Evolutionary conservation across 1,139 yeast species (phyloP).

Genomic region (Hanseniaspora gamundiae): DNA sequence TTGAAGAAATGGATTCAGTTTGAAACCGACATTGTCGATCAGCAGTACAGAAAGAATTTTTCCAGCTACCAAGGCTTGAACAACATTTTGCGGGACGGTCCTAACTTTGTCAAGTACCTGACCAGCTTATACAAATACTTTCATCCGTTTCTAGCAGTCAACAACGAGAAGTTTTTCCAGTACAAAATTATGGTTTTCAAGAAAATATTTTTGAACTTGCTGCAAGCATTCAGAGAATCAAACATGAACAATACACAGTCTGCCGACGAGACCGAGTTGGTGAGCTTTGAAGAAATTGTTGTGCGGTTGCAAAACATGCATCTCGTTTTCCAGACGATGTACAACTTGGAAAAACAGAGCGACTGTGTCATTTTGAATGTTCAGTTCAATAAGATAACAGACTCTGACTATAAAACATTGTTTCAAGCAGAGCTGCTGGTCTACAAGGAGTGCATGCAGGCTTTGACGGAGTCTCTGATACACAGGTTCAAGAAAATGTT

Average conservation of each 20-base stretch:
- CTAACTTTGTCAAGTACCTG: constrained; percentile 35
- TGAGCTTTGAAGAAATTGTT: constrained; percentile 20
- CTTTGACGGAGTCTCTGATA: constrained; percentile 17
- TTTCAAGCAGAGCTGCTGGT: constrained; percentile 17
- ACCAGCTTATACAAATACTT: constrained; percentile 57
- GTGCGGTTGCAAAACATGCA: constrained; percentile 13
- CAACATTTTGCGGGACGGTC: constrained; percentile 49
- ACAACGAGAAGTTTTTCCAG: constrained; percentile 39
- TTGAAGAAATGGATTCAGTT: constrained; percentile 44
- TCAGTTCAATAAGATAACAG: constrained; percentile 8
- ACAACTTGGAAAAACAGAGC: constrained; percentile 7
- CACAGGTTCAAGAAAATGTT: constrained; percentile 20
- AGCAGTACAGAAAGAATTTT: constrained; percentile 48
- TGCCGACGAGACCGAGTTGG: constrained; percentile 21
- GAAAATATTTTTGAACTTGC: constrained; percentile 51
- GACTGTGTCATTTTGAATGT: constrained; percentile 8
- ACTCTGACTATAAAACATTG: constrained; percentile 9
- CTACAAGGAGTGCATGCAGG: constrained; percentile 15
- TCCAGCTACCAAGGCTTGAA: constrained; percentile 40
- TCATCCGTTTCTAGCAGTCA: constrained; percentile 24
- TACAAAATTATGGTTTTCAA: constrained; percentile 60
- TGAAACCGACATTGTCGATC: constrained; percentile 46
- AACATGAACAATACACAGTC: constrained; percentile 45
- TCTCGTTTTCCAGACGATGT: constrained; percentile 4
- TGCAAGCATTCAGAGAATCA: constrained; percentile 47